Conservation (phyloP, 2,329 filamentous ascomycete species). For the Xylariaceae sp. region DNA sequence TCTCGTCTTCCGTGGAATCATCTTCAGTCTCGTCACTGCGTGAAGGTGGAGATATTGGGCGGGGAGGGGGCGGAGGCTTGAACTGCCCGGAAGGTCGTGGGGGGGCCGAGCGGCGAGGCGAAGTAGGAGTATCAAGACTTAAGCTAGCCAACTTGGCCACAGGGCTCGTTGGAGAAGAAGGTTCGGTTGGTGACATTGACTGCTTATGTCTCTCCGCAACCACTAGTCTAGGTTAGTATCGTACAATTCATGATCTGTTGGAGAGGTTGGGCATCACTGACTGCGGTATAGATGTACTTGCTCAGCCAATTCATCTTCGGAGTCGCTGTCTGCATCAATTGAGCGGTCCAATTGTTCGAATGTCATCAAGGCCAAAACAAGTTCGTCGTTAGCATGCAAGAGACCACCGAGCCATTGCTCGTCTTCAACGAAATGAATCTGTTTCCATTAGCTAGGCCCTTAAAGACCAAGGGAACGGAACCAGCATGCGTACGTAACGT, state of each 20-base stretch:
- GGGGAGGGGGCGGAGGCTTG: constrained; percentile 49
- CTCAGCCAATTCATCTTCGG: constrained; percentile 63
- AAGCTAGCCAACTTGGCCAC: constrained; percentile 44
- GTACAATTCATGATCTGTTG: constrained; percentile 3
- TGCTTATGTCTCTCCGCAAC: constrained; percentile 50
- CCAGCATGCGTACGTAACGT: constrained; percentile 60
- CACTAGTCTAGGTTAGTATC: constrained; percentile 41
- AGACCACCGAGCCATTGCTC: constrained; percentile 90
- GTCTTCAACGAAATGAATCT: constrained; percentile 85
- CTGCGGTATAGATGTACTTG: constrained; percentile 62
- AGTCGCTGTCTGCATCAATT: constrained; percentile 70
- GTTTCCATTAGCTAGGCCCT: constrained; percentile 21
- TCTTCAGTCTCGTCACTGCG: constrained; percentile 54
- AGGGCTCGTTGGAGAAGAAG: constrained; percentile 31
- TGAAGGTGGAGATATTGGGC: constrained; percentile 41
- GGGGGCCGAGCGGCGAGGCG: constrained; percentile 43
- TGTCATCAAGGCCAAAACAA: constrained; percentile 89
- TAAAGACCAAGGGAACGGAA: background rate
- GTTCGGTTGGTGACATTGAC: constrained; percentile 39
- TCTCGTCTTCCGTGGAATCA: constrained; percentile 67
- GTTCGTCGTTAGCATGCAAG: constrained; percentile 89
- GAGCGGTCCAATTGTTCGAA: constrained; percentile 91
- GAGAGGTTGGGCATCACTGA: constrained; percentile 33
- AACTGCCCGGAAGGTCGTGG: constrained; percentile 44
- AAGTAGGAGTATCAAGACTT: constrained; percentile 37